Evolutionary conservation across 202 grass and related monocot species (phyloP), one percentile per base, ranked within the genome.

Genomic region (Eragrostis tef): DNA sequence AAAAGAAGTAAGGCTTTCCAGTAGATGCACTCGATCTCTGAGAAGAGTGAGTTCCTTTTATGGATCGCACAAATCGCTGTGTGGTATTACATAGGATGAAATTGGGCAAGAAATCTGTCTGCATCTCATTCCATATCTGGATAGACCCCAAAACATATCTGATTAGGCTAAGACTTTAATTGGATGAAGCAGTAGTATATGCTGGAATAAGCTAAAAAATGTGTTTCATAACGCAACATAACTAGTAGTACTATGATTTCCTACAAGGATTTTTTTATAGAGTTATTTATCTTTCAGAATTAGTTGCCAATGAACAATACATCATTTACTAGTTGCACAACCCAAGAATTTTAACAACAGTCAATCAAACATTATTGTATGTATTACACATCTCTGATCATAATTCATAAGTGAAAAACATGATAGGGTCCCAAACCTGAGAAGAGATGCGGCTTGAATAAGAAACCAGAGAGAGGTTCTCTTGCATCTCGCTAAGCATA

Each of bases 51-150:
- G 84, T 77, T 86, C 90, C 92, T 77, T 87, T 93, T 80, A 81
- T 73, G 57, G 94, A 94, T 69, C 94, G 85, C 77, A 98, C 88
- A 90, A 98, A 98, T 10, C 94, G 84, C 84, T 94, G 92, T 79
- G 94, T 98, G 67, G 94, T 98, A 87, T 98, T 94, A 84, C 94
- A 98, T 42, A 98, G 73, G 76, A 98, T 89, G 74, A 94, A 98
- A 90, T 94, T 98, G 25, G 94, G 92, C 71, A 98, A 91, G 86
- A 98, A 98, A 87, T 98, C 94, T 84, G 84, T 91, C 81, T 94
- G 92, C 92, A 98, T 98, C 86, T 93, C 94, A 85, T 78, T 93
- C 88, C 94, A 98, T 86, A 98, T 98, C 94, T 98, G 61, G 17
- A 82, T 46, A n/a, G 26, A 79, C 49, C 64, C 71, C 45, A 79